Evolutionary conservation across 768 basidiomycete genomes (phyloP).

Genomic region (Amanita pseudoporphyria): DNA sequence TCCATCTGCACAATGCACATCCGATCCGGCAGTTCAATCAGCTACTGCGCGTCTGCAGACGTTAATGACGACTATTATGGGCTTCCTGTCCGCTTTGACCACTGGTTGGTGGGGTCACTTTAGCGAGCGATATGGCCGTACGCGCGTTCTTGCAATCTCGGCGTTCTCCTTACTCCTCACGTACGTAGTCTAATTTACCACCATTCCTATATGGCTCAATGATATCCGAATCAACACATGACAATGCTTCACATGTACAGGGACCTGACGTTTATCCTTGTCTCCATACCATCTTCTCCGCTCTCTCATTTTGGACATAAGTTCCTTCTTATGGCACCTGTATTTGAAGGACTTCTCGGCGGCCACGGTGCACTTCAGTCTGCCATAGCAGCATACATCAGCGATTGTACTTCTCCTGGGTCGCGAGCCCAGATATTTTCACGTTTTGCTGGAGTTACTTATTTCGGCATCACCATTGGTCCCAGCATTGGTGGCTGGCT

Average conservation of each 20-base stretch:
- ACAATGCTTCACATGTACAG: constrained; percentile 28
- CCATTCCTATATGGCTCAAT: neutral
- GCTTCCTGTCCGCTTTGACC: constrained; percentile 71
- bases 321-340: constrained; percentile 68
- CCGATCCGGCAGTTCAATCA: constrained; percentile 54
- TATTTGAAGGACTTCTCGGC: constrained; percentile 76
- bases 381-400: constrained; percentile 73
- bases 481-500: constrained; percentile 62
- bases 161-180: constrained; percentile 48
- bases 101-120: constrained; percentile 88
- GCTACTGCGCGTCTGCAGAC: constrained; percentile 65
- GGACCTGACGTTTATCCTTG: constrained; percentile 77
- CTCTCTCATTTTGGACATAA: constrained; percentile 62
- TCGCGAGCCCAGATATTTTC: constrained; percentile 68
- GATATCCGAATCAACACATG: constrained; percentile 7
- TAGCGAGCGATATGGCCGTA: constrained; percentile 72
- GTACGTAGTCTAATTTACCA: constrained; percentile 17
- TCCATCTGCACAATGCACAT: constrained; percentile 26
- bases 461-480: constrained; percentile 68
- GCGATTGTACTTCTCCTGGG: constrained; percentile 79
- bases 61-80: constrained; percentile 71
- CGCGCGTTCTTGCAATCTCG: constrained; percentile 61
- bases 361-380: constrained; percentile 74
- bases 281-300: constrained; percentile 58
- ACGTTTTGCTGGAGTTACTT: constrained; percentile 70